Evolutionary conservation across 441 rosid species (phyloP).

Genomic region (Geranium incanum): DNA sequence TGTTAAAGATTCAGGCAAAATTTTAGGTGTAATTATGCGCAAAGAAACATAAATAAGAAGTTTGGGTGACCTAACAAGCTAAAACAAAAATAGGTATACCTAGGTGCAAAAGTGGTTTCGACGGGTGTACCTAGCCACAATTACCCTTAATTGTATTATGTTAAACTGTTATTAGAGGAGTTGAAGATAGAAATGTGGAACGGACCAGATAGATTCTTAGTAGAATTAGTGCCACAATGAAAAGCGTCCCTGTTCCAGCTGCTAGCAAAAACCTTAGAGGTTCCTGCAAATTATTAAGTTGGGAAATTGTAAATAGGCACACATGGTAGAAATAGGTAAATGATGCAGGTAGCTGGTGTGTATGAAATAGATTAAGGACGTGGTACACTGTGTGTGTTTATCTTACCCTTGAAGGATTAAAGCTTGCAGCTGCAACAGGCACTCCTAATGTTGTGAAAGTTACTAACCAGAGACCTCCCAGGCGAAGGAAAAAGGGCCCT

Average conservation of each 20-base stretch:
- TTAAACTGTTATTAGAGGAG: not conserved
- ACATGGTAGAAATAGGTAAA: not conserved
- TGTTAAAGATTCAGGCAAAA: too few relatives aligned
- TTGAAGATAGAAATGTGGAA: not conserved
- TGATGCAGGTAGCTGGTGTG: not conserved
- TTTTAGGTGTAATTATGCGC: too few relatives aligned
- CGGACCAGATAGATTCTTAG: slow-evolving; percentile 81
- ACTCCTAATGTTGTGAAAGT: slow-evolving; percentile 74
- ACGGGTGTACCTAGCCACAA: too few relatives aligned
- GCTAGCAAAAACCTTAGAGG: slow-evolving; percentile 77
- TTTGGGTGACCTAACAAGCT: too few relatives aligned
- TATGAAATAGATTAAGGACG: not conserved
- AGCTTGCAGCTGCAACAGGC: slow-evolving; percentile 91
- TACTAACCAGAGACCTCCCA: slow-evolving; percentile 76
- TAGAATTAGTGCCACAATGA: slow-evolving; percentile 67
- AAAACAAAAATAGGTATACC: too few relatives aligned
- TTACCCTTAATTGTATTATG: not conserved
- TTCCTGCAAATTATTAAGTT: slow-evolving; percentile 45
- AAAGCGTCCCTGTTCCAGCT: slow-evolving; percentile 86
- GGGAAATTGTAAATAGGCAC: slow-evolving; percentile 3
- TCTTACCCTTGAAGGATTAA: slow-evolving; percentile 74
- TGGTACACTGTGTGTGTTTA: not conserved
- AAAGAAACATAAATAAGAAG: too few relatives aligned
- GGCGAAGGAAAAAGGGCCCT: slow-evolving; percentile 55
- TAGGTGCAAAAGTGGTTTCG: too few relatives aligned